A percentile compares a stretch with the other conserved stretches of the same genome.
Conservation (phyloP, 176 grass and related monocot species). For the Bromus sterilis region DNA sequence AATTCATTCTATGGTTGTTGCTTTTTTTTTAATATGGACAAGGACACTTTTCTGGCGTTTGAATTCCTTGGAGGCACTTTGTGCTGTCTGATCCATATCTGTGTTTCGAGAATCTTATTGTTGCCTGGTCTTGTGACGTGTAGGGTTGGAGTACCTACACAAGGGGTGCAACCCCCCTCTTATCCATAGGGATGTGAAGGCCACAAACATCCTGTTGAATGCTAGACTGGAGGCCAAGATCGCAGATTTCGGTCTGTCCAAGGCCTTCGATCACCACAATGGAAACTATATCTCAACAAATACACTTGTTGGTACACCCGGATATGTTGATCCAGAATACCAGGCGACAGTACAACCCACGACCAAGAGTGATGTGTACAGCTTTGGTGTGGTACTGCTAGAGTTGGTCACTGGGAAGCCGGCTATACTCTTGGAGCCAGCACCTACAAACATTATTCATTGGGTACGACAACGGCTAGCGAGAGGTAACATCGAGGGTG, state of each 20-base stretch:
- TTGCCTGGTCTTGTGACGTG: neutral
- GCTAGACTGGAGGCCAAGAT: too few species aligned
- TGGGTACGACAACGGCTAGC: neutral
- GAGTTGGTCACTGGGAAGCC: neutral
- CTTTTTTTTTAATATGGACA: too few species aligned
- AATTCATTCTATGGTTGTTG: neutral
- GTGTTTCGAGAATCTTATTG: fast-evolving
- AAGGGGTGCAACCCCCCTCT: neutral
- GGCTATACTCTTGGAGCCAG: neutral
- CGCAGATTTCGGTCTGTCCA: neutral
- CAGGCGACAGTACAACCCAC: neutral
- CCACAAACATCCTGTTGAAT: too few species aligned
- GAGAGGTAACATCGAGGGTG: neutral
- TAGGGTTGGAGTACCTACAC: neutral
- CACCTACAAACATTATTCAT: neutral
- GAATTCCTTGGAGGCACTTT: neutral
- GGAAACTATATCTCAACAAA: neutral
- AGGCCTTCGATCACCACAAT: neutral
- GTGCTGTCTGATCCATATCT: neutral
- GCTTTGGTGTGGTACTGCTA: neutral
- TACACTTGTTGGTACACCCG: neutral
- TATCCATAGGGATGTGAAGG: too few species aligned
- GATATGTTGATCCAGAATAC: neutral
- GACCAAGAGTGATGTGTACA: neutral
- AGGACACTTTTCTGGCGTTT: too few species aligned